Base-by-base conservation (phyloP, 192 early-diverging fungal genomes). In the Coemansia sp. region DNA sequence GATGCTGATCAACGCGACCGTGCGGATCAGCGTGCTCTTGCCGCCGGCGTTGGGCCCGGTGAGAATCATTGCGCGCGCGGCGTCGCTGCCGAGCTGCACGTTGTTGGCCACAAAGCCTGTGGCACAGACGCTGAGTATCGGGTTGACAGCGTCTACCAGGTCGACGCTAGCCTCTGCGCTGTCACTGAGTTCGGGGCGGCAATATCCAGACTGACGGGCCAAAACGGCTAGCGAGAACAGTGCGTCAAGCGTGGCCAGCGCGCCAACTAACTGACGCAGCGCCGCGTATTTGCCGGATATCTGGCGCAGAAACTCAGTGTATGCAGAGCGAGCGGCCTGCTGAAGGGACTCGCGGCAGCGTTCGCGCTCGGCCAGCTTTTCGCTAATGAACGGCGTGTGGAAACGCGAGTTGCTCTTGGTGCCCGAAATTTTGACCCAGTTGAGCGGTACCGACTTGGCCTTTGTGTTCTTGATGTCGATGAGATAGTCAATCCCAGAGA, bases 1-100 rank as follows among this genome's bases (percentile, higher is more conserved):
- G 31, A 99, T 88, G 22, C 92, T 84, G 1, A 88, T 89, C 28
- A 96, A 78, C 53, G 92, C 95, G 1, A 90, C 89, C 64, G 94
- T 94, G 49, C 97, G 84, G 29, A 95, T 81, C 23, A 99, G 77
- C 0, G 97, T 96, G 14, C 88, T 91, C 82, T 99, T 99, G 38
- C 97, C 97, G 58, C 95, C 96, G 83, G 95, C 95, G 54, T 99
- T 99, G 31, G 97, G 95, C 6, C 97, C 97, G 0, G 97, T 97
- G 25, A 99, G 71, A 1, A 99, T 70, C 28, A 97, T 85, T 45
- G 97, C 83, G 17, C 57, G 63, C 14, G 58, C 40, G 25, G 57
- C n/a, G 14, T 34, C 30, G 7, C 8, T 14, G 5, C 92, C 91
- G 0, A 99, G 75, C 9, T 60, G 44, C 0, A 88, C 81, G 64